Percentiles rank a stretch among this genome's conserved stretches.
Conservation (phyloP, 768 basidiomycete species). For the Russula olivacea region DNA sequence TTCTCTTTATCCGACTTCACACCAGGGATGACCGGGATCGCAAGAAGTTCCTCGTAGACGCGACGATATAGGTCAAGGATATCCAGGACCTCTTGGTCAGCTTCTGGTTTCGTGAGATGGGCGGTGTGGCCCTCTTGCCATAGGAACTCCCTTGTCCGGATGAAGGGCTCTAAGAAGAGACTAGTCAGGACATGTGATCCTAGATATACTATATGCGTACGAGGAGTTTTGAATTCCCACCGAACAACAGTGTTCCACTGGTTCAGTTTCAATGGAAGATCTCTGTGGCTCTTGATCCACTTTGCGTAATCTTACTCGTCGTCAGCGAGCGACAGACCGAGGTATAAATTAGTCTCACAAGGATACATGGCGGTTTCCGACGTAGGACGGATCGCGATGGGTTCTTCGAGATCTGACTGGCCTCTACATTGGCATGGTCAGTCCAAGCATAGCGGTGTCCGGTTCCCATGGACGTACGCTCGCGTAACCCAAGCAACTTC, state of each 20-base stretch:
- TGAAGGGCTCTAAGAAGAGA: constrained; percentile 73
- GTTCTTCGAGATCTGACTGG: constrained; percentile 89
- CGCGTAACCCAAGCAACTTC: constrained; percentile 99
- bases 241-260: constrained; percentile 99
- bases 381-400: constrained; percentile 95
- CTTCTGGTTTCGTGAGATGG: constrained; percentile 80
- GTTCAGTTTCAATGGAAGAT: constrained; percentile 94
- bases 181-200: background rate
- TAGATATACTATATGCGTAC: constrained; percentile 38
- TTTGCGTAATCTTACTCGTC: constrained; percentile 79
- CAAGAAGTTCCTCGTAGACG: constrained; percentile 94
- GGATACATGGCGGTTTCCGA: constrained; percentile 99
- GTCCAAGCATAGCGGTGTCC: background rate
- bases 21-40: constrained; percentile 94
- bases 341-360: constrained; percentile 47
- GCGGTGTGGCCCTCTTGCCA: constrained; percentile 99
- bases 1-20: constrained; percentile 99
- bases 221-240: constrained; percentile 99
- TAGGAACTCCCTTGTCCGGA: constrained; percentile 98
- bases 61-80: constrained; percentile 95
- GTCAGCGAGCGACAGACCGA: background rate
- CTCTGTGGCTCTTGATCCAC: constrained; percentile 97
- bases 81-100: constrained; percentile 84
- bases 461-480: constrained; percentile 55
- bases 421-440: constrained; percentile 47